Evolutionary conservation across 2,329 filamentous ascomycete genomes (phyloP).

Genomic region (Alternaria sp.): DNA sequence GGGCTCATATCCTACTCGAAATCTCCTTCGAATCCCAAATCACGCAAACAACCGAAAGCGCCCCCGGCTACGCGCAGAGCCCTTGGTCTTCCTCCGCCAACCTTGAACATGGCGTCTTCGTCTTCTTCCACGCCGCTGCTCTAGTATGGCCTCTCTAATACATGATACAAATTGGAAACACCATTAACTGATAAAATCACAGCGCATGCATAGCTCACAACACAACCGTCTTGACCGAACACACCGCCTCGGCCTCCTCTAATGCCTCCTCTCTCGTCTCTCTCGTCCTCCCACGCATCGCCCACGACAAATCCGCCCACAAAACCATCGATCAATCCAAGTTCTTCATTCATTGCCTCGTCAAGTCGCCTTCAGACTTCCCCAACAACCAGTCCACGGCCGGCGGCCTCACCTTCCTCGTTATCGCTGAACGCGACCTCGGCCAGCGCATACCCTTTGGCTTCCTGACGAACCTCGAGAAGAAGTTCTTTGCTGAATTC

Average conservation of each 20-base stretch:
- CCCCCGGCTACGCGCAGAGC: conserved; percentile 1
- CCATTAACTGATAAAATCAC: conserved; percentile 21
- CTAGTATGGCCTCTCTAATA: conserved; percentile 39
- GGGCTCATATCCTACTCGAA: conserved; percentile 16
- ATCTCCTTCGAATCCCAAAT: not conserved
- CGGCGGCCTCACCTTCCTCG: conserved; percentile 88
- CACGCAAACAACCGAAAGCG: conserved; percentile 8
- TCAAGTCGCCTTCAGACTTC: conserved; percentile 77
- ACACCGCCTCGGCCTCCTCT: conserved; percentile 83
- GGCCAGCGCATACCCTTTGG: conserved; percentile 91
- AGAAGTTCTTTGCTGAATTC: conserved; percentile 80
- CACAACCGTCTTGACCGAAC: conserved; percentile 90
- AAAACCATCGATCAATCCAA: conserved; percentile 92
- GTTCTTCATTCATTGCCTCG: conserved; percentile 95
- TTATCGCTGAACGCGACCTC: conserved; percentile 81
- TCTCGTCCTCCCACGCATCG: conserved; percentile 93
- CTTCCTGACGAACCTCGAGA: conserved; percentile 89
- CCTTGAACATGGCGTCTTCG: conserved; percentile 49
- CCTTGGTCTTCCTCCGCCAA: conserved; percentile 1
- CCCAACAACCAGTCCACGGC: conserved; percentile 63
- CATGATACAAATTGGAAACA: not conserved
- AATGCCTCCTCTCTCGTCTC: conserved; percentile 88
- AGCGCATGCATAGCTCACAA: conserved; percentile 95
- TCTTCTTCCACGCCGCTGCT: conserved; percentile 51
- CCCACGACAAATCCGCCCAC: conserved; percentile 80